Evolutionary conservation across 2,329 filamentous ascomycete genomes (phyloP).

Genomic region (Arthrobotrys pseudoclavata): DNA sequence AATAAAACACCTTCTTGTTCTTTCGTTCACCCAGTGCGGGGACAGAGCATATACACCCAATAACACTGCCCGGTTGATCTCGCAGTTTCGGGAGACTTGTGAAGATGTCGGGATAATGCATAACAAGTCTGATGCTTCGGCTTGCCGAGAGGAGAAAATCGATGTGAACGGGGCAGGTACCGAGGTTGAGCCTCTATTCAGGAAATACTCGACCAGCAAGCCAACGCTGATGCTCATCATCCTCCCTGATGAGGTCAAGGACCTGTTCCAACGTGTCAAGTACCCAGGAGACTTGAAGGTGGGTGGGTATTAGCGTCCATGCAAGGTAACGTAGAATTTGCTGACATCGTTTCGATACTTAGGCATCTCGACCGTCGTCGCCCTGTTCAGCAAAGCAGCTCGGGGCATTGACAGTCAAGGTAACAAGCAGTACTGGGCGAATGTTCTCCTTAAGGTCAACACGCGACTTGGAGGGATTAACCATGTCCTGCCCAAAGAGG

Average conservation of each 20-base stretch:
- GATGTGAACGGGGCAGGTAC: neutral
- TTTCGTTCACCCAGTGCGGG: slow-evolving; percentile 5
- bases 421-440: slow-evolving; percentile 72
- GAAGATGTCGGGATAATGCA: slow-evolving; percentile 16
- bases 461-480: slow-evolving; percentile 82
- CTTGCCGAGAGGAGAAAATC: slow-evolving; percentile 4
- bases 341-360: neutral
- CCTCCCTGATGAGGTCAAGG: slow-evolving; percentile 28
- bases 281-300: slow-evolving; percentile 28
- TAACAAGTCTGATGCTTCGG: neutral
- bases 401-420: slow-evolving; percentile 36
- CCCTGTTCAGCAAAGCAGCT: slow-evolving; percentile 21
- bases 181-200: neutral
- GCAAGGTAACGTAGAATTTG: neutral
- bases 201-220: neutral
- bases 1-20: slow-evolving; percentile 21
- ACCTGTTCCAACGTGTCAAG: slow-evolving; percentile 31
- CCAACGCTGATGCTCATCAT: slow-evolving; percentile 22
- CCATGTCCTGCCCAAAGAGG: slow-evolving; percentile 72
- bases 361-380: slow-evolving; percentile 31
- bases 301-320: slow-evolving; percentile 8
- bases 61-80: slow-evolving; percentile 4
- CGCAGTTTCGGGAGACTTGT: slow-evolving; percentile 34
- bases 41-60: slow-evolving; percentile 12
- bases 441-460: slow-evolving; percentile 83